Conservation (phyloP, 2,329 filamentous ascomycete genomes). For the Arthrobotrys entomopaga region DNA sequence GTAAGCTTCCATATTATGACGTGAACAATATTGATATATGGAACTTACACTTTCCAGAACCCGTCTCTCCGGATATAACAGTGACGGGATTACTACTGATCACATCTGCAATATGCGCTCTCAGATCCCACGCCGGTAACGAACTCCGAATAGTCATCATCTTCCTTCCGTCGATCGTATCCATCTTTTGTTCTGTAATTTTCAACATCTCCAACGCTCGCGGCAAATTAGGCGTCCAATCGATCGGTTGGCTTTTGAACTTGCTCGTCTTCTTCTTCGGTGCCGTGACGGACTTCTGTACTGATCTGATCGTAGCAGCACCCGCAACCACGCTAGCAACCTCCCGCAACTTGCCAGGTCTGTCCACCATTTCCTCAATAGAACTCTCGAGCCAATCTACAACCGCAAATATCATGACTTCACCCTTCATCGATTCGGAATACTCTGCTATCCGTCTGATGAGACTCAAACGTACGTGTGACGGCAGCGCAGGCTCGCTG, state of each 20-base stretch:
- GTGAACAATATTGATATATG: background rate
- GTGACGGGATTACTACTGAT: constrained; percentile 85
- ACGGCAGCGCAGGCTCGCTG: constrained; percentile 71
- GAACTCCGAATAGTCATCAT: constrained; percentile 79
- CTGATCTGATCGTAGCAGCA: constrained; percentile 62
- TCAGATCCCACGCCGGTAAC: constrained; percentile 87
- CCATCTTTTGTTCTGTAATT: constrained; percentile 44
- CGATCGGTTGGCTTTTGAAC: constrained; percentile 70
- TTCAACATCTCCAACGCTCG: constrained; percentile 70
- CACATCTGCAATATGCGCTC: constrained; percentile 78
- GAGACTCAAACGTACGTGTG: constrained; percentile 91
- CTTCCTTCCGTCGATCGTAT: constrained; percentile 69
- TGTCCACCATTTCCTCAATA: constrained; percentile 81
- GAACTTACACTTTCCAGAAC: constrained; percentile 79
- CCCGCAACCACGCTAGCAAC: constrained; percentile 80
- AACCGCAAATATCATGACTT: constrained; percentile 90
- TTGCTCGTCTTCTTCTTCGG: constrained; percentile 44
- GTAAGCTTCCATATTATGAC: constrained; percentile 60
- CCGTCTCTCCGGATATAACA: constrained; percentile 96
- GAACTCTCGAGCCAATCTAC: constrained; percentile 91
- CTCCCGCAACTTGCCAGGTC: constrained; percentile 83
- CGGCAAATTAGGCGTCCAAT: constrained; percentile 70
- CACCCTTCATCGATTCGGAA: constrained; percentile 77
- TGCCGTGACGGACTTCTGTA: constrained; percentile 58
- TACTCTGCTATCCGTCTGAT: constrained; percentile 79